phyloP scores from a whole-genome alignment of 1,284 basidiomycete species.

The Tilletiopsis washingtonensis region DNA sequence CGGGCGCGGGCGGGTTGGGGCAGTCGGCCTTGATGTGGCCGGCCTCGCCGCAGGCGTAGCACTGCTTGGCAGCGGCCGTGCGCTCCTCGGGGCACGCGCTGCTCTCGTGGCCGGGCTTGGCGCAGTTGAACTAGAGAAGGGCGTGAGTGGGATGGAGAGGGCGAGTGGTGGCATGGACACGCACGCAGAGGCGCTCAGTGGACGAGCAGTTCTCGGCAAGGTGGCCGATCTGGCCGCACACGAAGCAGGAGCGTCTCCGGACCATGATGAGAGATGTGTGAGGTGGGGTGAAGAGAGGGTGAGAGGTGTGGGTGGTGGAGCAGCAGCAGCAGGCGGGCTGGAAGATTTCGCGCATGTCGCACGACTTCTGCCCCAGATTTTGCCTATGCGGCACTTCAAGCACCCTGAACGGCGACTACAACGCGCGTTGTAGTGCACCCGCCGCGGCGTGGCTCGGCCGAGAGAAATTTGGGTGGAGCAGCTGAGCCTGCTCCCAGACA shows the following conservation, averaged over 20 bases:
- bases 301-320: no score
- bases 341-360: no score
- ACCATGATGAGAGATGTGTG: no score
- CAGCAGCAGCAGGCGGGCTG: no score
- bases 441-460: no score
- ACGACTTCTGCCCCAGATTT: no score
- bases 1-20: constrained; percentile 1
- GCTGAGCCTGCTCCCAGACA: no score
- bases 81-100: constrained; percentile 9
- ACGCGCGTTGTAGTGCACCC: no score
- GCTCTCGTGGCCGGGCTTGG: not conserved
- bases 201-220: not conserved
- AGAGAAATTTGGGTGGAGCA: no score
- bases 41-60: constrained; percentile 7
- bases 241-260: not conserved
- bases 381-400: no score
- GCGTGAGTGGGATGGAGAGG: not conserved
- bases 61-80: constrained; percentile 8
- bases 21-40: constrained; percentile 13
- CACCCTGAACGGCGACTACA: no score
- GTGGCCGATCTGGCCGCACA: not conserved
- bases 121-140: not conserved
- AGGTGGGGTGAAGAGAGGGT: no score
- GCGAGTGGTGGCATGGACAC: not conserved
- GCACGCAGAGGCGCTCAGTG: not conserved